phyloP scores from a whole-genome alignment of 176 grass and related monocot genomes.

The Elaeis guineensis region DNA sequence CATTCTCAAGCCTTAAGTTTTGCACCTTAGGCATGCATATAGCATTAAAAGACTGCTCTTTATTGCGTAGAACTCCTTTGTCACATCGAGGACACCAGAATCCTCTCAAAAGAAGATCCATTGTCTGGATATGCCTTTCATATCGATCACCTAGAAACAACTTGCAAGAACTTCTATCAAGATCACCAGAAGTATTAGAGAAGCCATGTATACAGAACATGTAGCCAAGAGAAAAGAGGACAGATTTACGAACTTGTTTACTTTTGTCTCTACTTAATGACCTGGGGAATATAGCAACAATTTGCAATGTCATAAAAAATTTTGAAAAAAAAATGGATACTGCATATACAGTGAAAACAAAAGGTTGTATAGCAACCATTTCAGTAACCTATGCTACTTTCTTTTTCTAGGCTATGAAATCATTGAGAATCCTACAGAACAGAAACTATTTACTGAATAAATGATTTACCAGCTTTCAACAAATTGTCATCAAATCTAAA shows the following conservation, averaged over 20 bases:
- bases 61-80: constrained; percentile 24
- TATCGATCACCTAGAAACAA: constrained; percentile 44
- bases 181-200: constrained; percentile 24
- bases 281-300: constrained; percentile 21
- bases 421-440: too few species aligned
- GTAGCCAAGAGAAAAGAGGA: constrained; percentile 77
- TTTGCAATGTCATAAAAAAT: background rate
- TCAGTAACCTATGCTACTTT: too few species aligned
- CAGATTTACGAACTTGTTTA: constrained; percentile 36
- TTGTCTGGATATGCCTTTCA: constrained; percentile 40
- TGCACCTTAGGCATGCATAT: constrained; percentile 35
- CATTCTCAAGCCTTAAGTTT: constrained; percentile 30
- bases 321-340: too few species aligned
- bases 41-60: constrained; percentile 35
- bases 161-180: constrained; percentile 35
- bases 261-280: constrained; percentile 33
- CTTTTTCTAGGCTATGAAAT: too few species aligned
- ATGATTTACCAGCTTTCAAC: too few species aligned
- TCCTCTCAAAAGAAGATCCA: constrained; percentile 76
- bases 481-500: too few species aligned
- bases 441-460: too few species aligned
- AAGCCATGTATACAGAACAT: constrained; percentile 82
- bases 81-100: constrained; percentile 75
- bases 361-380: too few species aligned
- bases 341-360: too few species aligned